Evolutionary conservation across 1,284 basidiomycete species (phyloP).

Genomic region (Apiotrichum montevideense): DNA sequence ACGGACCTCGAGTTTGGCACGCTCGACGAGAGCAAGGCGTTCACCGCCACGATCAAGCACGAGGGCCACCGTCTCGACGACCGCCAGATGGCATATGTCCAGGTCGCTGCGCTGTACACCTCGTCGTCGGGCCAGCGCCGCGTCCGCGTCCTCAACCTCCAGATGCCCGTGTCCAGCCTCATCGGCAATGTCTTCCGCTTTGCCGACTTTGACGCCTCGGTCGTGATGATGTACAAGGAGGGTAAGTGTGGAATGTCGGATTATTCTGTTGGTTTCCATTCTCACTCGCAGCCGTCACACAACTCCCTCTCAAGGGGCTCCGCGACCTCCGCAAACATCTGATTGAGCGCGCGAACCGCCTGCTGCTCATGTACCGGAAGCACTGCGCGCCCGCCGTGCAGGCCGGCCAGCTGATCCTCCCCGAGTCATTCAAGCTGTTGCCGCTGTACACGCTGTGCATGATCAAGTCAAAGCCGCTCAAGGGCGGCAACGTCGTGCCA

Average conservation of each 20-base stretch:
- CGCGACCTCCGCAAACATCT: constrained; percentile 74
- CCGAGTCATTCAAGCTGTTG: constrained; percentile 85
- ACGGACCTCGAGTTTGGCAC: constrained; percentile 76
- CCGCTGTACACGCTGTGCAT: constrained; percentile 79
- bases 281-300: constrained; percentile 57
- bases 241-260: constrained; percentile 51
- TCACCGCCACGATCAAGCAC: constrained; percentile 63
- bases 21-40: constrained; percentile 73
- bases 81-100: constrained; percentile 71
- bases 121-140: constrained; percentile 69
- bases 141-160: constrained; percentile 80
- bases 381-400: constrained; percentile 82
- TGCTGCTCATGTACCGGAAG: constrained; percentile 80
- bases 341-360: constrained; percentile 75
- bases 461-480: constrained; percentile 84
- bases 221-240: constrained; percentile 70
- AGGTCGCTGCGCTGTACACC: constrained; percentile 90
- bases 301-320: constrained; percentile 59
- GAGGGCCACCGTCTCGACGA: constrained; percentile 60
- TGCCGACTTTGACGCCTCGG: constrained; percentile 83
- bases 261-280: neutral
- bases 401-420: constrained; percentile 84
- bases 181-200: constrained; percentile 88
- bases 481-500: constrained; percentile 86
- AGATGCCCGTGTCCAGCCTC: constrained; percentile 70